Evolutionary conservation across 768 basidiomycete species (phyloP), one percentile per base, ranked within the genome.

Genomic region (Clitopilus hobsonii): DNA sequence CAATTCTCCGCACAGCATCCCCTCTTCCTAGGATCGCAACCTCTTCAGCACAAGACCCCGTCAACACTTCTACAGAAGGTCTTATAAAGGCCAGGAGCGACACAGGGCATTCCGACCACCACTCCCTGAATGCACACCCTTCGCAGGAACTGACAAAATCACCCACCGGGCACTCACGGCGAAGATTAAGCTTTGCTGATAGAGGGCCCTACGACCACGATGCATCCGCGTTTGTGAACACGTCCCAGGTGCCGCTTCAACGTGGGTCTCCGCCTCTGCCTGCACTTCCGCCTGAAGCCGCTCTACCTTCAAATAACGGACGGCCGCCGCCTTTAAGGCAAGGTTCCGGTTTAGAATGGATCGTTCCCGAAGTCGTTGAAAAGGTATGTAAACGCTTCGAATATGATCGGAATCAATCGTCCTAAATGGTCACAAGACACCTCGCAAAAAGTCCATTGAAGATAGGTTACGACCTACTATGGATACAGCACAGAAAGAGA

Each of bases 391-490:
- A n/a, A n/a, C n/a, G n/a, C 16, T 32, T 32, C 16, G 30, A 32
- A 16, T 32, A 16, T 7, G 30, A 32, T 32, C 22, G 8, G 14
- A 3, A 16, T 20, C 2, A 18, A 41, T 23, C 14, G 55, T 52
- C 5, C 22, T 4, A 26, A 5, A 7, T 16, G 27, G 14, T 32
- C 8, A 5, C 4, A 27, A 61, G 61, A 36, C 58, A 27, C 29
- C 56, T 48, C 60, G 60, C 23, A 69, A 67, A 25, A 72, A 61
- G 54, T 80, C 78, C 0, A 65, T 85, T 0, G 71, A 72, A 7
- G 79, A 85, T 51, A 77, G 87, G 3, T 65, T 89, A 3, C 38
- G 71, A 16, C 81, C 82, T 3, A 88, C 85, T 0, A 63, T 88
- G 2, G 57, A 69, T 0, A 64, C 71, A 2, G 86, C 87, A 1